Evolutionary conservation across 2,329 filamentous ascomycete genomes (phyloP), one percentile per base, ranked within the genome.

Genomic region (Claviceps pusilla): DNA sequence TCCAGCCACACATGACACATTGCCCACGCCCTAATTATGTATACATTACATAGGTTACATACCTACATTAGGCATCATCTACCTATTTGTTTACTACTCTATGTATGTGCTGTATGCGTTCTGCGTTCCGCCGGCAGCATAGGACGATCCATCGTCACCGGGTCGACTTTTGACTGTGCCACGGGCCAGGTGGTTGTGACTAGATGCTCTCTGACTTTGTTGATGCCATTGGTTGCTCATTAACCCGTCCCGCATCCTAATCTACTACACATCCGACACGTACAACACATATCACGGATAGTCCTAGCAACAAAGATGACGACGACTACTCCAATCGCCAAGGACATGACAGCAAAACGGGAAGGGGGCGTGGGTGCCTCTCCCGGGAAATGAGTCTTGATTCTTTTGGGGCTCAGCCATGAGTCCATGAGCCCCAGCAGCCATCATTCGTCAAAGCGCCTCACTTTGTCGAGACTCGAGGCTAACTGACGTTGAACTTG

Each of bases 401-500:
- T 42, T 6, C 9, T 24, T 11, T 16, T 48, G 9, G 11, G 43
- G 7, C 24, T 4, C 4, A 47, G 11, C 9, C 45, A 28, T 28
- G 45, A 33, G n/a, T n/a, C n/a, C n/a, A n/a, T n/a, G n/a, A 47
- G 2, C 45, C 24, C 45, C 39, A 35, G 19, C 37, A 51, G 28
- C 50, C 49, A 51, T 14, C 35, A 41, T 43, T 39, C 31, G 42
- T 46, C 14, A 29, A 45, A 35, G 41, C 37, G 16, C n/a, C 48
- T 37, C 53, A 51, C 3, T 24, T 28, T 31, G 11, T 33, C 49
- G n/a, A 43, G 31, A n/a, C n/a, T n/a, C n/a, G n/a, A n/a, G 42
- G 39, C 55, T 57, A 55, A 55, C 55, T 53, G 28, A 54, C 56
- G 56, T 56, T 51, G 52, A n/a, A n/a, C n/a, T n/a, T n/a, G n/a